These are phyloP conservation scores for Thuidium tamariscinum DNA, from an alignment of 225 moss, liverwort and hornwort genomes.

Conservation along the genomic window DNA sequence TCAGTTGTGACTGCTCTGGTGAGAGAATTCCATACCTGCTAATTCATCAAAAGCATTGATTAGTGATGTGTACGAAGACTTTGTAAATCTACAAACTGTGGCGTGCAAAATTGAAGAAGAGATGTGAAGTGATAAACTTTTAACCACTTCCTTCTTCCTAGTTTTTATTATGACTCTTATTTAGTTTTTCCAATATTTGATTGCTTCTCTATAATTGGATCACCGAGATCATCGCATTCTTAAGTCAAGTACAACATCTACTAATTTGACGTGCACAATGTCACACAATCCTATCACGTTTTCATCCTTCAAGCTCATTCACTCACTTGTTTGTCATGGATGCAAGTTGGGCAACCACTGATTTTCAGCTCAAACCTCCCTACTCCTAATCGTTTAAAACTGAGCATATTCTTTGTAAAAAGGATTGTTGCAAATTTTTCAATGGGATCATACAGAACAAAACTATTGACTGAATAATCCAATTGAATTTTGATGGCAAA, in stretches of 20 bases:
- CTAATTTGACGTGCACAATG: not conserved
- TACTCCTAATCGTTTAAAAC: not conserved
- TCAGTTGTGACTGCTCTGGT: constrained; percentile 39
- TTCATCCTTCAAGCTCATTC: not conserved
- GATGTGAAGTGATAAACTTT: not conserved
- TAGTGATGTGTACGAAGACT: too few species aligned
- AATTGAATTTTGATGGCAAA: not conserved
- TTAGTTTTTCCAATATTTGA: not conserved
- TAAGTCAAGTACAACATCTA: not conserved
- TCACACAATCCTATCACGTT: not conserved
- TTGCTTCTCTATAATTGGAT: not conserved
- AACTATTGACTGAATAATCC: not conserved
- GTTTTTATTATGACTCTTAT: not conserved
- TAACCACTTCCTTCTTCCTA: not conserved
- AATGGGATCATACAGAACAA: not conserved
- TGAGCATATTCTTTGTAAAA: not conserved
- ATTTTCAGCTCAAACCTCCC: not conserved
- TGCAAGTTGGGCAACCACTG: not conserved
- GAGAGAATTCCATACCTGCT: constrained; percentile 54
- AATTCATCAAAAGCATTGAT: not conserved
- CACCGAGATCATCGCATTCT: not conserved
- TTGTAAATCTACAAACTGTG: not conserved
- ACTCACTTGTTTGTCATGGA: not conserved
- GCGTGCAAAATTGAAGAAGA: not conserved
- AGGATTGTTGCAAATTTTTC: not conserved